These are phyloP conservation scores for Glycine soja DNA, from an alignment of 306 rosid species.

Conservation along the genomic window DNA sequence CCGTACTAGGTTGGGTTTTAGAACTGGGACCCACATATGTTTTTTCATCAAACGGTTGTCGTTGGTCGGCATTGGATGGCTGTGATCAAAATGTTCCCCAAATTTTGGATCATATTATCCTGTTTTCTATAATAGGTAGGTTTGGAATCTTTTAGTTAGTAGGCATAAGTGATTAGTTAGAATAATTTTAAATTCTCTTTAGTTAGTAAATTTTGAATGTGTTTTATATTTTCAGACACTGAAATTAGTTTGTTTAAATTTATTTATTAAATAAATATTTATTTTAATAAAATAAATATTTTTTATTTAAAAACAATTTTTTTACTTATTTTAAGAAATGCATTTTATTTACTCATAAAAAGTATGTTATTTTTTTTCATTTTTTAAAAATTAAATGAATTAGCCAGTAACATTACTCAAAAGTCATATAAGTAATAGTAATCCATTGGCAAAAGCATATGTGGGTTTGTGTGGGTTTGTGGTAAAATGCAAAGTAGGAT, in stretches of 20 bases:
- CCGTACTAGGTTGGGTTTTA: constrained; percentile 27
- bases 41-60: background rate
- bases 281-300: too few species aligned
- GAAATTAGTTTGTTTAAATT: too few species aligned
- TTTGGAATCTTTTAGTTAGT: constrained; percentile 38
- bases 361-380: too few species aligned
- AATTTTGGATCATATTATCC: background rate
- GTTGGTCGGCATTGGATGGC: background rate
- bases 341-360: too few species aligned
- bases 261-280: too few species aligned
- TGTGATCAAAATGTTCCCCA: background rate
- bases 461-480: constrained; percentile 2
- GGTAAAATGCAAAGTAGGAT: constrained; percentile 18
- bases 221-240: too few species aligned
- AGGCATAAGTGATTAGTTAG: background rate
- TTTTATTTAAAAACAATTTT: too few species aligned
- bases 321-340: too few species aligned
- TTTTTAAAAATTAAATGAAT: too few species aligned
- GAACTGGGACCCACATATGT: constrained; percentile 3
- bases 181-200: too few species aligned
- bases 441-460: constrained; percentile 22
- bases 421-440: background rate
- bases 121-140: constrained; percentile 24
- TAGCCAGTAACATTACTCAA: too few species aligned
- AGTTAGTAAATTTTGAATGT: too few species aligned